Evolutionary conservation across 2,329 filamentous ascomycete species (phyloP).

Genomic region (Metarhizium sp.): DNA sequence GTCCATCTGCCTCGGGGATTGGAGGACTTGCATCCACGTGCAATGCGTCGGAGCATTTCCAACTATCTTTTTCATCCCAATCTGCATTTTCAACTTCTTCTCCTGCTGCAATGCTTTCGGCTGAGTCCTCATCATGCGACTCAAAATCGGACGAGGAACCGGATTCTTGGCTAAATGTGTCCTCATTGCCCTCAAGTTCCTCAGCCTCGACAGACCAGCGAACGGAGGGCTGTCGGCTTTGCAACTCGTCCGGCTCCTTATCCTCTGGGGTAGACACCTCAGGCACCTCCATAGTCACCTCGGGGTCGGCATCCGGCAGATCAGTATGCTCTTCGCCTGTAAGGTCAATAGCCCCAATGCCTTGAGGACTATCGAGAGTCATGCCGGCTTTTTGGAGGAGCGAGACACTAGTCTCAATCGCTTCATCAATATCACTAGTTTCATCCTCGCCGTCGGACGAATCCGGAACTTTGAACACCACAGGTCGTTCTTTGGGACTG

Average conservation of each 20-base stretch:
- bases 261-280: not conserved
- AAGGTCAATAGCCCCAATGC: slow-evolving; percentile 11
- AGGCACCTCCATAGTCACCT: not conserved
- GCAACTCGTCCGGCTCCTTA: not conserved
- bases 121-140: not conserved
- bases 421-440: slow-evolving; percentile 17
- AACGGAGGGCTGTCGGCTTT: not conserved
- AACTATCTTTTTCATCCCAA: not conserved
- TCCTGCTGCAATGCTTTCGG: not conserved
- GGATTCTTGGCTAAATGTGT: not conserved
- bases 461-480: slow-evolving; percentile 33
- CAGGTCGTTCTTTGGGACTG: slow-evolving; percentile 17
- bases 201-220: not conserved
- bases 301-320: not conserved
- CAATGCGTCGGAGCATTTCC: not conserved
- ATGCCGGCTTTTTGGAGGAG: slow-evolving; percentile 20
- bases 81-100: not conserved
- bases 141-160: not conserved
- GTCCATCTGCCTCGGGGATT: not conserved
- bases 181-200: not conserved
- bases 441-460: slow-evolving; percentile 25
- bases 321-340: slow-evolving; percentile 6
- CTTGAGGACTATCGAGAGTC: slow-evolving; percentile 1
- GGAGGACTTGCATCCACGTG: not conserved
- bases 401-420: slow-evolving; percentile 15